A percentile compares a stretch with the other conserved stretches of the same genome.
These are phyloP conservation scores for Schizosaccharomyces cryophilus DNA, from an alignment of 805 yeast genomes.

Conservation along the genomic window DNA sequence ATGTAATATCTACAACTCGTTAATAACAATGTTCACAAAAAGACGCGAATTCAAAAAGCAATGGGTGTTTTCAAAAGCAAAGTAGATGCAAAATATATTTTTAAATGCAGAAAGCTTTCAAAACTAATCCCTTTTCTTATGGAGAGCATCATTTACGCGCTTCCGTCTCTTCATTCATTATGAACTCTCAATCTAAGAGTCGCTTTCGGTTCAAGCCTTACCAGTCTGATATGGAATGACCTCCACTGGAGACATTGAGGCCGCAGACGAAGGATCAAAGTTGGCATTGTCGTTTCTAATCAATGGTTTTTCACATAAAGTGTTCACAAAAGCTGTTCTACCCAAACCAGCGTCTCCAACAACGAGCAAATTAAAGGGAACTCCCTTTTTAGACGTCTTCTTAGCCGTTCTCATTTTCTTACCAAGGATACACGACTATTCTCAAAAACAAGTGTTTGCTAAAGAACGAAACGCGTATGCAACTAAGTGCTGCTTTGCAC, in stretches of 20 bases:
- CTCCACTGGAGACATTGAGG: neutral
- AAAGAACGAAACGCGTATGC: too few species aligned
- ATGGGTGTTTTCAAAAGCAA: too few species aligned
- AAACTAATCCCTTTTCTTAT: neutral
- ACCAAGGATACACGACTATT: too few species aligned
- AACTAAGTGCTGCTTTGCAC: too few species aligned
- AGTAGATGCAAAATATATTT: too few species aligned
- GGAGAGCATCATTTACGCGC: neutral
- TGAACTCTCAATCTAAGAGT: too few species aligned
- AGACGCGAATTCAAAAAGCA: neutral
- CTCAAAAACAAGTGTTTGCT: too few species aligned
- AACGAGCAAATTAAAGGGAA: slow-evolving; percentile 44
- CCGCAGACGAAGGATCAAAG: slow-evolving; percentile 11
- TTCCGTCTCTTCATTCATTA: neutral
- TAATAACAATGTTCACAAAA: slow-evolving; percentile 12
- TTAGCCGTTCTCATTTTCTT: neutral
- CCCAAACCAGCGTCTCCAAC: slow-evolving; percentile 57
- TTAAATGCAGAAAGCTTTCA: too few species aligned
- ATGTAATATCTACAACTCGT: slow-evolving; percentile 25
- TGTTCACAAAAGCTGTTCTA: slow-evolving; percentile 46
- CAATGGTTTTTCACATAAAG: slow-evolving; percentile 31
- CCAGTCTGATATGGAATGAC: neutral
- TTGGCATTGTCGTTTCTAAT: slow-evolving; percentile 10
- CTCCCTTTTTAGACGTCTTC: slow-evolving; percentile 21
- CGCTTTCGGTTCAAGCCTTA: neutral